These are phyloP conservation scores for Tylopilus subfusipes DNA, from an alignment of 768 basidiomycete genomes.

Conservation along the genomic window DNA sequence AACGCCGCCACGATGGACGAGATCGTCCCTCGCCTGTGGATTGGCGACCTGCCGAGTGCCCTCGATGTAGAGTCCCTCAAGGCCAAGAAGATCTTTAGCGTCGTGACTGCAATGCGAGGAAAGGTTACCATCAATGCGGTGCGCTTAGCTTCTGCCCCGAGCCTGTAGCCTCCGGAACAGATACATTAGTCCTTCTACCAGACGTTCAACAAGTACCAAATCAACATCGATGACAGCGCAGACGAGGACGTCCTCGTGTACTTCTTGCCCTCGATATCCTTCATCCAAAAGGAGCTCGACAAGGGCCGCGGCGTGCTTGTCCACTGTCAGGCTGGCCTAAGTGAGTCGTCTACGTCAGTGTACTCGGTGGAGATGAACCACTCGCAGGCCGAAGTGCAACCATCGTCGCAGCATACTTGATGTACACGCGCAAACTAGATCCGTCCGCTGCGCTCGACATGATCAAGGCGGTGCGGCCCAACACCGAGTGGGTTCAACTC, in stretches of 20 bases:
- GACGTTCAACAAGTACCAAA: slow-evolving; percentile 79
- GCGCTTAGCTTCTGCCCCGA: not conserved
- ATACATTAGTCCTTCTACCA: slow-evolving; percentile 26
- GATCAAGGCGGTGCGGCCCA: slow-evolving; percentile 63
- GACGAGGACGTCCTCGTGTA: slow-evolving; percentile 78
- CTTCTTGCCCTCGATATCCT: slow-evolving; percentile 74
- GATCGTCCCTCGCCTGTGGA: slow-evolving; percentile 77
- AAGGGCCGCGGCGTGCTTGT: slow-evolving; percentile 78
- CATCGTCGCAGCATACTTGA: slow-evolving; percentile 84
- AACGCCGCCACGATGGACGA: slow-evolving; percentile 57
- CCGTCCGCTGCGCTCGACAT: slow-evolving; percentile 62
- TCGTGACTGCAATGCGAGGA: slow-evolving; percentile 71
- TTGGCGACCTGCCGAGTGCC: slow-evolving; percentile 76
- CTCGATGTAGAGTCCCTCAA: slow-evolving; percentile 58
- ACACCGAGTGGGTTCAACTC: slow-evolving; percentile 57
- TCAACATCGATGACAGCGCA: slow-evolving; percentile 71
- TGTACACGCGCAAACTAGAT: slow-evolving; percentile 64
- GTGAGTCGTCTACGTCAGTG: slow-evolving; percentile 42
- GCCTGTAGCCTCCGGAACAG: not conserved
- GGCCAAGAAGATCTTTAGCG: slow-evolving; percentile 69
- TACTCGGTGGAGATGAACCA: slow-evolving; percentile 2
- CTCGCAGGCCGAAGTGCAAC: slow-evolving; percentile 74
- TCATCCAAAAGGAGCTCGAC: slow-evolving; percentile 76
- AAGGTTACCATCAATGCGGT: slow-evolving; percentile 65
- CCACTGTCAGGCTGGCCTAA: slow-evolving; percentile 88